A percentile compares a stretch with the other conserved stretches of the same genome.
Evolutionary conservation across 2,329 filamentous ascomycete genomes (phyloP).

Genomic region (Fusarium begoniae): DNA sequence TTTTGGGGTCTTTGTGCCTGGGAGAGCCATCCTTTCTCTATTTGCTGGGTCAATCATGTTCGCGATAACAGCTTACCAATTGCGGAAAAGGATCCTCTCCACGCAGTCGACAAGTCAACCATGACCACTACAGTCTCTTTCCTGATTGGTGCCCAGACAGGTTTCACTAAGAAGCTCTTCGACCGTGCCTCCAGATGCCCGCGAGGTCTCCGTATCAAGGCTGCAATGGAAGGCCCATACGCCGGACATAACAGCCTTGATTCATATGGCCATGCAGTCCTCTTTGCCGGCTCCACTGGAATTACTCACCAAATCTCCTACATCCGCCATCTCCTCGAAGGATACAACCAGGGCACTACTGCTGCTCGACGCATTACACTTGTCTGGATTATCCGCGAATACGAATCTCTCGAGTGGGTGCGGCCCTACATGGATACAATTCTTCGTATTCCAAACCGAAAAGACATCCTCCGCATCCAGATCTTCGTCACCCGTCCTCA

Average conservation of each 20-base stretch:
- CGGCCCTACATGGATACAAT: constrained; percentile 83
- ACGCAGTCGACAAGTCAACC: constrained; percentile 52
- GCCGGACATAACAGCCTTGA: constrained; percentile 83
- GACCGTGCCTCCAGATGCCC: constrained; percentile 68
- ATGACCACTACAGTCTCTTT: constrained; percentile 74
- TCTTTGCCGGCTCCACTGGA: constrained; percentile 91
- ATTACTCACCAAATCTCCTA: constrained; percentile 96
- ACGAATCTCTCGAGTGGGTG: constrained; percentile 92
- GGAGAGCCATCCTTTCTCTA: constrained; percentile 82
- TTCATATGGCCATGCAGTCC: constrained; percentile 90
- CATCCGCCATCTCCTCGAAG: constrained; percentile 77
- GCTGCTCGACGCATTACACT: constrained; percentile 85
- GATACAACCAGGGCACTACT: constrained; percentile 74
- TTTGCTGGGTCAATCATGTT: constrained; percentile 75
- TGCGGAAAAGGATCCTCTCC: constrained; percentile 54
- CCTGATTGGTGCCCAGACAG: constrained; percentile 86
- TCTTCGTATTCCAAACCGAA: constrained; percentile 79
- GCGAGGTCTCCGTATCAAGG: constrained; percentile 69
- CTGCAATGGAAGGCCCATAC: constrained; percentile 91
- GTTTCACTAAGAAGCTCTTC: constrained; percentile 86
- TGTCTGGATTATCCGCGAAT: constrained; percentile 92
- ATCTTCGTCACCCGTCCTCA: constrained; percentile 91
- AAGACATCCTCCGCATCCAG: constrained; percentile 84
- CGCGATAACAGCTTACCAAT: constrained; percentile 51
- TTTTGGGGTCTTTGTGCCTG: constrained; percentile 72